Percentiles rank a stretch among this genome's conserved stretches.
phyloP scores from a whole-genome alignment of 495 filamentous ascomycete genomes.

The Penicillium desertorum region DNA sequence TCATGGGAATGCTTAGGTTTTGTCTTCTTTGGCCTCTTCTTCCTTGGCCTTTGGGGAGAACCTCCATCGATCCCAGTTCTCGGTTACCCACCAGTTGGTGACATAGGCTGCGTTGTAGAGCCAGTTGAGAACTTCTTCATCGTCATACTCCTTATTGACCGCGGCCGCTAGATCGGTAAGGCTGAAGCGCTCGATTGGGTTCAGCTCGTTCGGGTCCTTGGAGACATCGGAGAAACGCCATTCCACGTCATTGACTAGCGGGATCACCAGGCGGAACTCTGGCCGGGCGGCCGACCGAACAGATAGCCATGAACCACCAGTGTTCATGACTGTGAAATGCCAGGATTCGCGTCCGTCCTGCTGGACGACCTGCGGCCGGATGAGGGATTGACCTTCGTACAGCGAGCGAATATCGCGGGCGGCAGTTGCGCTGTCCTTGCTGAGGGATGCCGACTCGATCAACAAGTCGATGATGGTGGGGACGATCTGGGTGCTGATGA shows the following conservation, averaged over 20 bases:
- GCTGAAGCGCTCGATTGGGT: constrained; percentile 38
- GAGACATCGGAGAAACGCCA: constrained; percentile 47
- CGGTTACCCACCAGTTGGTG: constrained; percentile 44
- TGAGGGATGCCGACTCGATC: constrained; percentile 44
- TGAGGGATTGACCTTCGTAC: constrained; percentile 52
- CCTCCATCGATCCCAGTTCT: constrained; percentile 37
- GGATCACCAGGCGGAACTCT: constrained; percentile 46
- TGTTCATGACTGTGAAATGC: constrained; percentile 55
- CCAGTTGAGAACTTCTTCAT: constrained; percentile 42
- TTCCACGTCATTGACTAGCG: constrained; percentile 45
- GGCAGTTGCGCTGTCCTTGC: constrained; percentile 28
- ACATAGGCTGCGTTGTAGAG: constrained; percentile 46
- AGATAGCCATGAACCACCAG: constrained; percentile 47
- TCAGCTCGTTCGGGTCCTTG: constrained; percentile 42
- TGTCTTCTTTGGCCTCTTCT: not conserved
- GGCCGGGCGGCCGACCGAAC: constrained; percentile 44
- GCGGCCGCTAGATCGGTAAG: constrained; percentile 34
- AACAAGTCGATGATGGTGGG: constrained; percentile 53
- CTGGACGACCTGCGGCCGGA: constrained; percentile 37
- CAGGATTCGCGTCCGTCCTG: constrained; percentile 42
- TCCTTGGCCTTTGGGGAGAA: constrained; percentile 5
- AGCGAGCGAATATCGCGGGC: constrained; percentile 40
- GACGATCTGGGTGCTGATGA: constrained; percentile 47
- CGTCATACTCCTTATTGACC: constrained; percentile 36
- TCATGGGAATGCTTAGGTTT: not conserved